Evolutionary conservation across 768 basidiomycete genomes (phyloP), one percentile per base, ranked within the genome.

Genomic region (Russula vinacea): DNA sequence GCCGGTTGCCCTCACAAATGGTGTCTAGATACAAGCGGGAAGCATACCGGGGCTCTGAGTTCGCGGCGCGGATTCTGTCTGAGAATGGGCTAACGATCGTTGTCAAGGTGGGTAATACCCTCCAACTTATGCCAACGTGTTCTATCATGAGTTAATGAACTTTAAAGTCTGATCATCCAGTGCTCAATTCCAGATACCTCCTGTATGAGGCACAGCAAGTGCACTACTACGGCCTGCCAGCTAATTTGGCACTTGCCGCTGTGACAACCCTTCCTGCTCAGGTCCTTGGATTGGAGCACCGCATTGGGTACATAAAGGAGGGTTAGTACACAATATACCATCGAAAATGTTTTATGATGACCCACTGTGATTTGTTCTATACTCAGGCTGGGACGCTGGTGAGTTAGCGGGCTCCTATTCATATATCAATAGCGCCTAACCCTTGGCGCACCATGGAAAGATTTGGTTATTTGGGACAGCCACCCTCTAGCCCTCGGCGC

Each of bases 401-500:
- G 65, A 63, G 75, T 58, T 24, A 22, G 47, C n/a, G 13, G n/a
- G 37, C 33, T 37, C 24, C 32, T 60, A 8, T 17, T 26, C 40
- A 19, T 37, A 47, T 22, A 32, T 53, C 22, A 49, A 35, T 33
- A 24, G 64, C 53, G 58, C 59, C 63, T 61, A 50, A 56, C 40
- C 29, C 5, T 94, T 13, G 89, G 89, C 24, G 89, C 90, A 24
- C 86, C 90, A 0, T 91, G 91, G 5, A 79, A 90, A 78, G 77
- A 83, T 69, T 49, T 82, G 26, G 80, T 83, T n/a, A 73, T 82
- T 14, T 90, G 88, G 88, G 87, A 90, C 63, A 83, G 83, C 5
- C 90, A 93, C 73, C 93, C 92, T 0, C 79, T 95, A 29, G 71
- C 82, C 0, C 78, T 94, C 4, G 92, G 91, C 24, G 87, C 92